Conservation (phyloP, 1,284 basidiomycete species). For the Pascua guehoae region DNA sequence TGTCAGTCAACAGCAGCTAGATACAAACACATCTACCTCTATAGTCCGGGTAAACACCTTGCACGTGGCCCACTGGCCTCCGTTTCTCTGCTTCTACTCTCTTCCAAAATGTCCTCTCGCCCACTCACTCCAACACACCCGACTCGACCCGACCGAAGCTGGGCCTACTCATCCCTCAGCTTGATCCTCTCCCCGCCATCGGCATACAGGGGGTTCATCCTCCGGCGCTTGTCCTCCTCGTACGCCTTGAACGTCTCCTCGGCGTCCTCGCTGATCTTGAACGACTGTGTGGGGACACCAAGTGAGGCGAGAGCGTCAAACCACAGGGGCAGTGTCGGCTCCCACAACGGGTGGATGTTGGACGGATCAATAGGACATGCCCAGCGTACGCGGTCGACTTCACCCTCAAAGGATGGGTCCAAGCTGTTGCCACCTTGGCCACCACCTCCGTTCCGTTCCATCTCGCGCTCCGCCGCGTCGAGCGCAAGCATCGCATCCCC, state of each 20-base stretch:
- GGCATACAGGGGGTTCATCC: conserved; percentile 16
- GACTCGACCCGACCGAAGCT: too few relatives aligned
- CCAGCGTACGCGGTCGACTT: conserved; percentile 35
- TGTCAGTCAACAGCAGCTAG: too few relatives aligned
- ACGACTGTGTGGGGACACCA: conserved; percentile 31
- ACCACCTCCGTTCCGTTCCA: neutral
- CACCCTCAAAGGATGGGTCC: conserved; percentile 4
- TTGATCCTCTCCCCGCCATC: conserved; percentile 23
- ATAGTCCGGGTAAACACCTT: too few relatives aligned
- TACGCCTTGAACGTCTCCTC: conserved; percentile 43
- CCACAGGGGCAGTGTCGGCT: conserved; percentile 45
- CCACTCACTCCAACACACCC: neutral
- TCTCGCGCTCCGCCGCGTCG: conserved; percentile 14
- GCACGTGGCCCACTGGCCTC: too few relatives aligned
- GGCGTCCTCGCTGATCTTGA: conserved; percentile 32
- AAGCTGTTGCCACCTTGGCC: neutral
- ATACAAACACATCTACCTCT: too few relatives aligned
- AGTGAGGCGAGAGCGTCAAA: conserved; percentile 24
- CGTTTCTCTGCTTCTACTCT: neutral
- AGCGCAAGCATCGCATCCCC: conserved; percentile 24
- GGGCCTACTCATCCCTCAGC: conserved; percentile 32
- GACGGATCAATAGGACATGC: conserved; percentile 41
- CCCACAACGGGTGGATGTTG: conserved; percentile 46
- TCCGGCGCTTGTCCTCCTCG: conserved; percentile 38
- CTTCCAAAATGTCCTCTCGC: neutral